Conservation (phyloP, 257 asterid genomes). For the Phtheirospermum japonicum region DNA sequence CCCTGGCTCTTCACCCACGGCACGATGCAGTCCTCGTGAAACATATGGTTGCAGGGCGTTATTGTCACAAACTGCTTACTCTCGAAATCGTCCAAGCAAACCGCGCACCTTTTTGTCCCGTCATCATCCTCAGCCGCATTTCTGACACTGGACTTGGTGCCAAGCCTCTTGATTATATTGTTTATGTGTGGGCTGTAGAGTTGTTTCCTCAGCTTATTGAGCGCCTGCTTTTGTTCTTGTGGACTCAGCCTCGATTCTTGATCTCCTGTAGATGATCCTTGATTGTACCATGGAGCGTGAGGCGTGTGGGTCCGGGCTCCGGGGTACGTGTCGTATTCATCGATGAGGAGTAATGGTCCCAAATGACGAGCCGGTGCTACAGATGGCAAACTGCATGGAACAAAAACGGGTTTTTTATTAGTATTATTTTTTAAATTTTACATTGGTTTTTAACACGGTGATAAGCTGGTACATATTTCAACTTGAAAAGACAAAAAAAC, state of each 20-base stretch:
- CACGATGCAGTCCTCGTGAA: slow-evolving; percentile 84
- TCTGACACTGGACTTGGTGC: slow-evolving; percentile 26
- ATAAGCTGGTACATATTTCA: too few species aligned
- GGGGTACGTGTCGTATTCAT: slow-evolving; percentile 11
- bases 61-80: slow-evolving; percentile 52
- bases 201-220: slow-evolving; percentile 59
- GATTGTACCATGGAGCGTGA: slow-evolving; percentile 24
- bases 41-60: slow-evolving; percentile 89
- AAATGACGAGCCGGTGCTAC: slow-evolving; percentile 24
- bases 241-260: slow-evolving; percentile 45
- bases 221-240: slow-evolving; percentile 52
- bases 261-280: slow-evolving; percentile 18
- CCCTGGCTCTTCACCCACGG: slow-evolving; percentile 87
- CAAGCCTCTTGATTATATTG: slow-evolving; percentile 44
- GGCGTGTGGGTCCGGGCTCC: not conserved
- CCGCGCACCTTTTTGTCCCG: slow-evolving; percentile 50
- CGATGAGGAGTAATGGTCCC: slow-evolving; percentile 28
- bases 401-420: too few species aligned
- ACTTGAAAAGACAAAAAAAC: too few species aligned
- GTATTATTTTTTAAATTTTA: too few species aligned
- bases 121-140: slow-evolving; percentile 39
- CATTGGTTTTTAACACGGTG: too few species aligned
- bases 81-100: slow-evolving; percentile 87
- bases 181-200: slow-evolving; percentile 65
- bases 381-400: slow-evolving; percentile 41